These are phyloP conservation scores for Nemophila menziesii DNA, from an alignment of 257 asterid genomes.

Conservation along the genomic window DNA sequence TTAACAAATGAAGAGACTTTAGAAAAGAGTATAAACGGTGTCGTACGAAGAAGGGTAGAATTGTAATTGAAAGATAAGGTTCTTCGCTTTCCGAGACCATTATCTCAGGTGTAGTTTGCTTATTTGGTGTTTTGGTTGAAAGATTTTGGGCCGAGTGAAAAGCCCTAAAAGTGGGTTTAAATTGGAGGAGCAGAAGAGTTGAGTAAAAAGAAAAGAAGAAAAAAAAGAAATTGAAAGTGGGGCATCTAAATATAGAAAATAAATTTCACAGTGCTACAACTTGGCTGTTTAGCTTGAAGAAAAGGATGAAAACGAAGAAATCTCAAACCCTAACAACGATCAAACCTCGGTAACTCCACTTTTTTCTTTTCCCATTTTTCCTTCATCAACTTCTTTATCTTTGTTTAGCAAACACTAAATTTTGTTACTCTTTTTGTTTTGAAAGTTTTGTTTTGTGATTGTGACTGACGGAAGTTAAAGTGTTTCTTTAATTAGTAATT, in stretches of 20 bases:
- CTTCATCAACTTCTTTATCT: background rate
- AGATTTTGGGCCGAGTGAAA: no score
- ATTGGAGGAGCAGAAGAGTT: no score
- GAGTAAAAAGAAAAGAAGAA: background rate
- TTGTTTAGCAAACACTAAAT: background rate
- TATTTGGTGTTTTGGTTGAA: no score
- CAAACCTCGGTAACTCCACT: background rate
- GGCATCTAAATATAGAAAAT: background rate
- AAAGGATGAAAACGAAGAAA: background rate
- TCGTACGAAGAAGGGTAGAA: no score
- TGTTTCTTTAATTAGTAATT: background rate
- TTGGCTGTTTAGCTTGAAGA: background rate
- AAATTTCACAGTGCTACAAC: background rate
- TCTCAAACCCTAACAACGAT: conserved; percentile 1
- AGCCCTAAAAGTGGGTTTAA: no score
- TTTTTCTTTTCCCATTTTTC: background rate
- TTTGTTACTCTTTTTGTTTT: background rate
- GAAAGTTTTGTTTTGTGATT: background rate
- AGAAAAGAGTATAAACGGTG: no score
- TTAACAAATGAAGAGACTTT: no score
- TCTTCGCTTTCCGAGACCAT: no score
- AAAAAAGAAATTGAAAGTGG: no score
- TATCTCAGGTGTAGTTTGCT: no score
- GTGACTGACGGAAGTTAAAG: no score
- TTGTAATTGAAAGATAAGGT: no score